Evolutionary conservation across 2,329 filamentous ascomycete species (phyloP).

Genomic region (Ceratocystis variospora): DNA sequence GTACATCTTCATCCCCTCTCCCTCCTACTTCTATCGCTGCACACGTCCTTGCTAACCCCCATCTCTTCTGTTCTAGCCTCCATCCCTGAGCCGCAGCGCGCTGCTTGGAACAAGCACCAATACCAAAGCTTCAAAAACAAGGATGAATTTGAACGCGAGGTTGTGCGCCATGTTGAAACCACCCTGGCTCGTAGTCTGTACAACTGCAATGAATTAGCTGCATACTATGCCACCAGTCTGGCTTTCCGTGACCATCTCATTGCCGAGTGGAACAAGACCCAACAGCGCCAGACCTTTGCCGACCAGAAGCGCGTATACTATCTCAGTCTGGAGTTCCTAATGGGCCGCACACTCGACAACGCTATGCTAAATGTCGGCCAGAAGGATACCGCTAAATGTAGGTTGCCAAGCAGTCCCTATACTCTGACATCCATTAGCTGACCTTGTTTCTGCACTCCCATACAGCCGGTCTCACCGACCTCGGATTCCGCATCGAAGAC

Average conservation of each 20-base stretch:
- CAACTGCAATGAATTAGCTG: conserved; percentile 93
- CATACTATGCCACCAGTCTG: conserved; percentile 79
- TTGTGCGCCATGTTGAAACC: conserved; percentile 91
- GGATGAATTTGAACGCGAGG: conserved; percentile 74
- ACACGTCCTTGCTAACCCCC: neutral
- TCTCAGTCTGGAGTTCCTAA: conserved; percentile 90
- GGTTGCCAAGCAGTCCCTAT: conserved; percentile 21
- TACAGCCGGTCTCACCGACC: conserved; percentile 66
- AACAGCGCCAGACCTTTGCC: conserved; percentile 82
- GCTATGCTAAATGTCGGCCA: conserved; percentile 91
- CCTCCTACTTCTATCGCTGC: neutral
- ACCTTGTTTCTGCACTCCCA: conserved; percentile 19
- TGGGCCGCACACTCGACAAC: conserved; percentile 94
- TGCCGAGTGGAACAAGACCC: conserved; percentile 94
- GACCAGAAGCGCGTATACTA: conserved; percentile 96
- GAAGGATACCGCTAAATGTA: conserved; percentile 72
- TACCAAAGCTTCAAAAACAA: conserved; percentile 58
- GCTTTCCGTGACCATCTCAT: conserved; percentile 88
- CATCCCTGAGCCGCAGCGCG: conserved; percentile 79
- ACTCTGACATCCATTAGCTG: neutral
- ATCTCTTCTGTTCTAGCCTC: conserved; percentile 34
- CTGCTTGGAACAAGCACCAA: conserved; percentile 55
- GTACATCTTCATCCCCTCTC: conserved; percentile 32
- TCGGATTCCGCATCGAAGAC: conserved; percentile 95
- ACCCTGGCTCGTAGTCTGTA: conserved; percentile 90